Conservation (phyloP, 768 basidiomycete species). For the Glaciozyma antarctica region DNA sequence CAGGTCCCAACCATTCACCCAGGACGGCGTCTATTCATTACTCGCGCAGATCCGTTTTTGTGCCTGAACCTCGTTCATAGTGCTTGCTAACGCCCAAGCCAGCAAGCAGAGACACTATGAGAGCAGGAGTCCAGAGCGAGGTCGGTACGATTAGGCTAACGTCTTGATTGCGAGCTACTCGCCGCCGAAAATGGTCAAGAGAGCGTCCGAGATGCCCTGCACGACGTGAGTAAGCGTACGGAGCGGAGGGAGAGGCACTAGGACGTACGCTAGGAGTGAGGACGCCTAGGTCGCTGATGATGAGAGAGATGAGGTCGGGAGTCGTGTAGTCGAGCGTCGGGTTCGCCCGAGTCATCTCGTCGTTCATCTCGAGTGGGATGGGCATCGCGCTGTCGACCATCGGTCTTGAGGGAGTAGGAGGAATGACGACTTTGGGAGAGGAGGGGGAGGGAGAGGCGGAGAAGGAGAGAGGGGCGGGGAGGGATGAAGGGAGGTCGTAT, state of each 20-base stretch:
- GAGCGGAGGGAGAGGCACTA: conserved; percentile 45
- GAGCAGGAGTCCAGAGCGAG: too few relatives aligned
- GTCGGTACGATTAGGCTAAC: too few relatives aligned
- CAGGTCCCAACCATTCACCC: too few relatives aligned
- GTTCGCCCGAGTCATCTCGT: conserved; percentile 69
- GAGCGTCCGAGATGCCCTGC: conserved; percentile 21
- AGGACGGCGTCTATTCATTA: too few relatives aligned
- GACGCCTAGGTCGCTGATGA: conserved; percentile 89
- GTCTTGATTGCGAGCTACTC: not conserved
- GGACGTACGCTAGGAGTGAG: conserved; percentile 50
- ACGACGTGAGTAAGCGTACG: not conserved
- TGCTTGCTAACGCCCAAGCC: too few relatives aligned
- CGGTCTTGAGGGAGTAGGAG: conserved; percentile 27
- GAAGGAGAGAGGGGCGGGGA: conserved; percentile 52
- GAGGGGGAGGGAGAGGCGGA: conserved; percentile 45
- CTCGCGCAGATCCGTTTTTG: too few relatives aligned
- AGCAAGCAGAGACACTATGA: too few relatives aligned
- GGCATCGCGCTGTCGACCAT: conserved; percentile 23
- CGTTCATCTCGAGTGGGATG: conserved; percentile 52
- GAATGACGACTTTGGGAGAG: conserved; percentile 4
- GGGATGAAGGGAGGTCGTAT: conserved; percentile 71
- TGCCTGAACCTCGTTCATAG: too few relatives aligned
- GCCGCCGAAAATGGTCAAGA: conserved; percentile 11
- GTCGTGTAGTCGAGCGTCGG: conserved; percentile 92
- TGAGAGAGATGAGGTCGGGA: conserved; percentile 84